Base-by-base conservation (phyloP, 208 protist genomes). In the Wallacemonas sp. region DNA sequence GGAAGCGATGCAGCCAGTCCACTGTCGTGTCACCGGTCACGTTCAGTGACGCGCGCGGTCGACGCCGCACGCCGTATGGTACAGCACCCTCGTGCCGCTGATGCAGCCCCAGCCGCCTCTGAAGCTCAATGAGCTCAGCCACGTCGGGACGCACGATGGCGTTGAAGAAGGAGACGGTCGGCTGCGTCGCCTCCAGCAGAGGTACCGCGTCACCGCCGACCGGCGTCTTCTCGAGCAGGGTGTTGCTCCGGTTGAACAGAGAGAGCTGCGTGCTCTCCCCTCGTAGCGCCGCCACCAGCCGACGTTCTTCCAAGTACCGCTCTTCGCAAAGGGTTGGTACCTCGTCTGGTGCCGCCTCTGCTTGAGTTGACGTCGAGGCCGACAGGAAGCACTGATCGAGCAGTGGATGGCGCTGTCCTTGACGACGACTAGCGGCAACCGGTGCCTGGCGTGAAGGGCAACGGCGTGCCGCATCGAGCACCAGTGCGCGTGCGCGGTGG, bases 131-230 rank as follows among this genome's bases (percentile, higher is more conserved):
- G 8, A 65, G 8, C 27, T 54, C 42, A 27, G 26, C 33, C 32
- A 33, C 30, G n/a, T 48, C 32, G 4, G 60, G 42, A 15, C 19
- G 22, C 3, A 65, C 22, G n/a, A 54, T 54, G 24, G 60, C 60
- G 42, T 65, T 65, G 44, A 65, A 54, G n/a, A 50, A 65, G 21
- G 60, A 41, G 15, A 65, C 60, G 8, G 32, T 29, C 5, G 60
- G 55, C 5, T 4, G 3, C 21, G 55, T 48, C 24, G 55, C 55
- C 17, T 62, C 55, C 5, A 24, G 13, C 19, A 46, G 39, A 12
- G 22, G 12, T 4, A 6, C 6, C 24, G 17, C 50, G 29, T 13
- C 12, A 8, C 5, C 22, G 0, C 5, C 9, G n/a, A 22, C n/a
- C 1, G 22, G 27, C 8, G 4, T 57, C 12, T 26, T 37, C 10